Conservation (phyloP, 352 stramenopile genomes). For the Nothophytophthora sp. region DNA sequence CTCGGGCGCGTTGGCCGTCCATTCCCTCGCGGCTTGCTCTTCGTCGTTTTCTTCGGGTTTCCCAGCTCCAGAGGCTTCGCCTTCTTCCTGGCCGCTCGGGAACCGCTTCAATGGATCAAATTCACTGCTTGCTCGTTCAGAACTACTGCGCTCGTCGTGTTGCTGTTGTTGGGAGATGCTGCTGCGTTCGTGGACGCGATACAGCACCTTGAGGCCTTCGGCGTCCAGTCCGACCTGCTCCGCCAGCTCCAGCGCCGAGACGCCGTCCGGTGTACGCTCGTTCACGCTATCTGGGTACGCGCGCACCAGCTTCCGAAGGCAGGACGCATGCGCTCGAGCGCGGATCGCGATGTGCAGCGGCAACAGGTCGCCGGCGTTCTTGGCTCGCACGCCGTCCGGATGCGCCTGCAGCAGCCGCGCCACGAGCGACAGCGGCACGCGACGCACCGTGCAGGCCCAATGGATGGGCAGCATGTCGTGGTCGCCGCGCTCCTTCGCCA, state of each 20-base stretch:
- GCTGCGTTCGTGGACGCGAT: constrained; percentile 21
- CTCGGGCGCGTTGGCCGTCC: constrained; percentile 16
- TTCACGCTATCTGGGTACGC: constrained; percentile 55
- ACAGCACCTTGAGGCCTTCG: constrained; percentile 53
- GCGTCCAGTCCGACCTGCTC: constrained; percentile 38
- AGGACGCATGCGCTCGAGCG: constrained; percentile 40
- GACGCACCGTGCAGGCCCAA: constrained; percentile 74
- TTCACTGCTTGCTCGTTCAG: constrained; percentile 15
- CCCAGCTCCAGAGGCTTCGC: constrained; percentile 23
- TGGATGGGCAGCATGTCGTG: constrained; percentile 87
- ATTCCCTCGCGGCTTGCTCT: constrained; percentile 12
- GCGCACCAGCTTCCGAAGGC: constrained; percentile 51
- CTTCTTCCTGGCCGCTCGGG: constrained; percentile 25
- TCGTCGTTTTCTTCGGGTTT: constrained; percentile 8
- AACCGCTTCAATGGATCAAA: constrained; percentile 4
- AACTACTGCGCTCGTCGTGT: constrained; percentile 13
- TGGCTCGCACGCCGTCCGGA: constrained; percentile 52
- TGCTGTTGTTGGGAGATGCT: constrained; percentile 14
- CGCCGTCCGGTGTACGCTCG: constrained; percentile 42
- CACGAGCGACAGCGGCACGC: constrained; percentile 65
- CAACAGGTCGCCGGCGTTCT: constrained; percentile 68
- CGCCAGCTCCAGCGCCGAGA: constrained; percentile 58
- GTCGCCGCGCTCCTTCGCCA: constrained; percentile 55
- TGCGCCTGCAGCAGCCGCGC: constrained; percentile 58
- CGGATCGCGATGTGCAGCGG: constrained; percentile 84